These are phyloP conservation scores for Astrothelium subdiscretum DNA, from an alignment of 495 filamentous ascomycete genomes.

Conservation along the genomic window DNA sequence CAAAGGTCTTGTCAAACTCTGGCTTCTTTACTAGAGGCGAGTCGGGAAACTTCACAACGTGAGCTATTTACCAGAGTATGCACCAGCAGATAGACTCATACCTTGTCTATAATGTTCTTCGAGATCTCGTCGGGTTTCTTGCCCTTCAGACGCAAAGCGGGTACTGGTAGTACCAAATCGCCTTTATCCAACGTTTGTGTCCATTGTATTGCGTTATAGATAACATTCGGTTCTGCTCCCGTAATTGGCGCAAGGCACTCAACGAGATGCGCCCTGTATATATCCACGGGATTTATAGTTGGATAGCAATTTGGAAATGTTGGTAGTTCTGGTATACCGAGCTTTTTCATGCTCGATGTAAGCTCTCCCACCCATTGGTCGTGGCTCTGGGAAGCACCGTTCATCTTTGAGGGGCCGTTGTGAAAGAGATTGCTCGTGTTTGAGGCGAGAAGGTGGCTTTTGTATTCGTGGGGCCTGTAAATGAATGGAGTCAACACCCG, in stretches of 20 bases:
- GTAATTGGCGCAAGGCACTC: constrained; percentile 59
- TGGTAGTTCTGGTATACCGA: constrained; percentile 16
- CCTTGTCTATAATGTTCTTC: constrained; percentile 59
- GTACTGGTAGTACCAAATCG: constrained; percentile 69
- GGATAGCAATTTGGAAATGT: constrained; percentile 35
- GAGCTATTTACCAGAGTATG: background rate
- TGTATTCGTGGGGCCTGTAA: background rate
- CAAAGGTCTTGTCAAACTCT: constrained; percentile 46
- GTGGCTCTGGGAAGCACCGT: background rate
- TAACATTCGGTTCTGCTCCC: constrained; percentile 59
- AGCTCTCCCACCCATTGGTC: constrained; percentile 1
- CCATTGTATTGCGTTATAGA: constrained; percentile 71
- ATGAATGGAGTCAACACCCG: background rate
- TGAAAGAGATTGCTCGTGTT: background rate
- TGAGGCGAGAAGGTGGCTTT: background rate
- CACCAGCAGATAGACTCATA: constrained; percentile 12
- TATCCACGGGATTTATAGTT: constrained; percentile 69
- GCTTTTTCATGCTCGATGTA: constrained; percentile 12
- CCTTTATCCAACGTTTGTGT: constrained; percentile 80
- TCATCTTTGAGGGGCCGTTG: background rate
- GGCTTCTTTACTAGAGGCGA: constrained; percentile 65
- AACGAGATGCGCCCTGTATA: constrained; percentile 77
- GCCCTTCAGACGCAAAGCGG: constrained; percentile 69
- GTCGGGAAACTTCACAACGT: constrained; percentile 25
- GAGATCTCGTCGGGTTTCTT: constrained; percentile 66